Conservation (phyloP, 140 eudicot genomes). For the Cichorium intybus region DNA sequence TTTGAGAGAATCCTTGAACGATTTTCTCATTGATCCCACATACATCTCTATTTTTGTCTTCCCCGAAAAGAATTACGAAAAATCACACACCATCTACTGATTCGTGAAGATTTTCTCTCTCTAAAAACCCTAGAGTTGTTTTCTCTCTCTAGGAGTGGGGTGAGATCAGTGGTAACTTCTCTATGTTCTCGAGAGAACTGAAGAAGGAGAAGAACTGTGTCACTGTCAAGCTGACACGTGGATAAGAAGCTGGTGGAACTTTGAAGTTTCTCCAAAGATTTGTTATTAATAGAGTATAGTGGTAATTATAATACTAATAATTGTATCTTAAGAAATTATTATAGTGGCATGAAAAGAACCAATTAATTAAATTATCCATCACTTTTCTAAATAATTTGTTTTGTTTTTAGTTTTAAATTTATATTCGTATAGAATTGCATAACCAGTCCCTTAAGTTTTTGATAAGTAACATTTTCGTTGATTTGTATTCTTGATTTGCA, state of each 20-base stretch:
- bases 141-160: constrained; percentile 21
- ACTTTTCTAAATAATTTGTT: not conserved
- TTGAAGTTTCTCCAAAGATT: constrained; percentile 15
- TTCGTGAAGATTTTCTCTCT: constrained; percentile 13
- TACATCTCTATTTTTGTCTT: constrained; percentile 38
- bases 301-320: constrained; percentile 8
- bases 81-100: constrained; percentile 33
- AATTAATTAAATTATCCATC: constrained; percentile 2
- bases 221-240: constrained; percentile 53
- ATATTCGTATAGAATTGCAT: not conserved
- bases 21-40: constrained; percentile 62
- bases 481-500: not conserved
- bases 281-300: constrained; percentile 1
- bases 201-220: constrained; percentile 33
- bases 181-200: constrained; percentile 23
- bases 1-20: constrained; percentile 88
- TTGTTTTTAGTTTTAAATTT: not conserved
- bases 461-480: not conserved
- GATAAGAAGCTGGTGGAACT: constrained; percentile 32
- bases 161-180: constrained; percentile 31
- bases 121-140: constrained; percentile 32
- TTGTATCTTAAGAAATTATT: constrained; percentile 5
- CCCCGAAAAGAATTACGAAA: constrained; percentile 10
- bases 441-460: not conserved
- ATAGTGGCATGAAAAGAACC: constrained; percentile 29